Base-by-base conservation (phyloP, 2,329 filamentous ascomycete genomes). In the Magnaporthiopsis rhizophila region DNA sequence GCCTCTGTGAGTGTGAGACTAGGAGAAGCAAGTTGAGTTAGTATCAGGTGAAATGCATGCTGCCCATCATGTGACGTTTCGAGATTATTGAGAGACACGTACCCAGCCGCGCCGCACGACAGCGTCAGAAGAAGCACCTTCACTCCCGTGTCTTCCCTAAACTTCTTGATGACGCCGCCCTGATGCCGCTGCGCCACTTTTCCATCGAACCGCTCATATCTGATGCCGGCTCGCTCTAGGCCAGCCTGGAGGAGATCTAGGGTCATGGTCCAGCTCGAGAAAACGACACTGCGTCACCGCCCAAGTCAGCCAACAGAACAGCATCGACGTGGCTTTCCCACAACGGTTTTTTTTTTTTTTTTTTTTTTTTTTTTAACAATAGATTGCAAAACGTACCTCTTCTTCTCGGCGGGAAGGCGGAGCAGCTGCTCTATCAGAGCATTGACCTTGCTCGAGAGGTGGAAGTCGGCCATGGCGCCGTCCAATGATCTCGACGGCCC, bases 21-120 rank as follows among this genome's bases (percentile, higher is more conserved):
- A 12, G 8, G 26, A 5, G 30, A 15, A 50, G 24, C 6, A 0
- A 0, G 24, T 26, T 30, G 66, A 9, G 61, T 58, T 4, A 28
- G n/a, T 15, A 38, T 12, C 36, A 38, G 12, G 36, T 12, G 13
- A 38, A 13, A 3, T 15, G 12, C 36, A 13, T 2, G 36, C 13
- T 38, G 36, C 3, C 36, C 3, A 38, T 38, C 36, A 38, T 15
- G 13, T 1, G 3, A 15, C 11, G 4, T 12, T 38, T 13, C 9
- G 36, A 38, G 36, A 3, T 4, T 15, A 4, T 38, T 38, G 12
- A 5, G 36, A 38, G 15, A 8, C 50, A 64, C 78, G 70, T 69
- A 81, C 79, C 82, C 81, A 32, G 80, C 77, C 24, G 80, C 80
- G 50, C 80, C 82, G 64, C 82, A 84, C 0, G 78, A 77, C 1